Conservation (phyloP, 2,329 filamentous ascomycete genomes). For the Chaetothyriales sp. region DNA sequence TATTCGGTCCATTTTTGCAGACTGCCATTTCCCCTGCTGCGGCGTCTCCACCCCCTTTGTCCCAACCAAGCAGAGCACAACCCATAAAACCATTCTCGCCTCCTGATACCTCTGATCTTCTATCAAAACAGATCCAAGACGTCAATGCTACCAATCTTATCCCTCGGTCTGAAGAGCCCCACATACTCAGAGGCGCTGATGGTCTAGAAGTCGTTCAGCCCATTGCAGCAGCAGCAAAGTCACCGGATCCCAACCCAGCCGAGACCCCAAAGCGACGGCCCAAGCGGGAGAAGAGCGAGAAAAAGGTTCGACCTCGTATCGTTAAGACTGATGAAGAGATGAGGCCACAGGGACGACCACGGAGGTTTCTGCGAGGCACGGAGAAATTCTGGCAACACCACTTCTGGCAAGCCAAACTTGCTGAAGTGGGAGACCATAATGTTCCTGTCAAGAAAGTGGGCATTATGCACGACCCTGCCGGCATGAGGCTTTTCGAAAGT, state of each 20-base stretch:
- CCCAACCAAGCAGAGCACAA: neutral
- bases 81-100: neutral
- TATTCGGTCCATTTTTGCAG: neutral
- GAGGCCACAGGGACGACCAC: constrained; percentile 9
- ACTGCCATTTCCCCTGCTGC: neutral
- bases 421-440: constrained; percentile 1
- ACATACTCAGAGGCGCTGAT: neutral
- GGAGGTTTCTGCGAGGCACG: constrained; percentile 17
- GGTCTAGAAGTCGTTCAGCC: neutral
- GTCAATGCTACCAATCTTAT: neutral
- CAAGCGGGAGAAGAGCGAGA: neutral
- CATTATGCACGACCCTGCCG: constrained; percentile 10
- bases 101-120: neutral
- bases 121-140: neutral
- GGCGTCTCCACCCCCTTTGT: neutral
- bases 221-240: neutral
- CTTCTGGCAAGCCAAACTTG: constrained; percentile 9
- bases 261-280: neutral
- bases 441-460: constrained; percentile 2
- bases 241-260: neutral
- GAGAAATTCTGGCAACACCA: constrained; percentile 17
- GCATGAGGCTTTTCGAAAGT: constrained; percentile 8
- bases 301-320: neutral
- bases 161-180: neutral
- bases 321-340: neutral